Evolutionary conservation across 768 basidiomycete species (phyloP).

Genomic region (Rhizopogon rudus): DNA sequence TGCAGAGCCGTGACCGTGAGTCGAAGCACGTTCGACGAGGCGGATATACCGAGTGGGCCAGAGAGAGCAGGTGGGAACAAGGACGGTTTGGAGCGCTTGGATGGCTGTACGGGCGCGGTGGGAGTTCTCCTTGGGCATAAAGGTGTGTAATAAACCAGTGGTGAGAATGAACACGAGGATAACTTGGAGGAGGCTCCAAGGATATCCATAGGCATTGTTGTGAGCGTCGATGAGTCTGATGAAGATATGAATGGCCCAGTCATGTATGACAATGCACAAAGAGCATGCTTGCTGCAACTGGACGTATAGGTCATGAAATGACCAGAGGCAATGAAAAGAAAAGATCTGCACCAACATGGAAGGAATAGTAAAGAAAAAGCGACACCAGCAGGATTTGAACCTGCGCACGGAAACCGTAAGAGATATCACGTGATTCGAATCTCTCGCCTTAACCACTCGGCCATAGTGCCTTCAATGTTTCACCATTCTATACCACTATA

Average conservation of each 20-base stretch:
- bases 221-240: neutral
- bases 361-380: constrained; percentile 8
- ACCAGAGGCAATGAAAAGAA: no score
- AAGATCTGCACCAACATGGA: no score
- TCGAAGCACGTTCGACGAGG: constrained; percentile 19
- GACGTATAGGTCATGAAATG: no score
- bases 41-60: constrained; percentile 36
- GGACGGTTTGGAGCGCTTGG: constrained; percentile 35
- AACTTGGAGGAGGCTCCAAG: neutral
- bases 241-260: neutral
- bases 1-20: constrained; percentile 2
- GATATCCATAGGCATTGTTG: neutral
- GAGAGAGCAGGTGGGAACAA: constrained; percentile 40
- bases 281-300: no score
- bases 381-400: constrained; percentile 40
- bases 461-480: constrained; percentile 42
- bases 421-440: constrained; percentile 44
- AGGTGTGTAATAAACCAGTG: neutral
- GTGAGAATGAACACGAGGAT: neutral
- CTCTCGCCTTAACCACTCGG: constrained; percentile 79
- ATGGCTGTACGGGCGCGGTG: constrained; percentile 17
- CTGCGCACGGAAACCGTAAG: constrained; percentile 37
- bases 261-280: no score
- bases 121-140: constrained; percentile 6
- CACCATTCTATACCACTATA: neutral